Evolutionary conservation across 768 basidiomycete genomes (phyloP), one percentile per base, ranked within the genome.

Genomic region (Galerina marginata): DNA sequence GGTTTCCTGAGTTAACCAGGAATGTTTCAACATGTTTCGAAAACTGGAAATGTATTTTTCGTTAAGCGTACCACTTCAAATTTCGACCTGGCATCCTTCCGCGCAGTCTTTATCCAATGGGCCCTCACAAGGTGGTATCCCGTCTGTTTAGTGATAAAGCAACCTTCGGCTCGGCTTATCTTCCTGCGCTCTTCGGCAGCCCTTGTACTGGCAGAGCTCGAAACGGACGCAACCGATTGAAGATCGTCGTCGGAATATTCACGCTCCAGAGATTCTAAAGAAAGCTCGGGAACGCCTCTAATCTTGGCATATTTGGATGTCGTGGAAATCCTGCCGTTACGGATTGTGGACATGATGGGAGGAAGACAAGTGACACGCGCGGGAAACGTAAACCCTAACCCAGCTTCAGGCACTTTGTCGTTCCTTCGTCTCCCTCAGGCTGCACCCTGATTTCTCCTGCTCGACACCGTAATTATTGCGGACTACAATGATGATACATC

Each of bases 71-170:
- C 36, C 62, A 33, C 29, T 33, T 33, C 29, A 3, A 33, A 7
- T 33, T 33, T 33, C 29, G 7, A 33, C 4, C 5, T 7, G 29
- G 29, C 29, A 33, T 52, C 49, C 14, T 36, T 39, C 40, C 60
- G 37, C 57, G 59, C 60, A 51, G 61, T 26, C 9, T 62, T 62
- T 26, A 65, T 20, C 58, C 56, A 53, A 54, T 62, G 55, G 10
- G 45, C 45, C 40, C 14, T 58, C 39, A 59, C n/a, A 9, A 60
- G 55, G 40, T 29, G 4, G 33, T 47, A 62, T 37, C 49, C 37
- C 10, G 54, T 47, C 23, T 26, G 16, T 25, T 65, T 62, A 12
- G 54, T 62, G 23, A 62, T 55, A 26, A 65, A 57, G 46, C 65
- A 60, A 43, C 46, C 12, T 37, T 60, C 61, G 6, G 14, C 47